These are phyloP conservation scores for Knufia petricola DNA, from an alignment of 2,329 filamentous ascomycete species.

Conservation along the genomic window DNA sequence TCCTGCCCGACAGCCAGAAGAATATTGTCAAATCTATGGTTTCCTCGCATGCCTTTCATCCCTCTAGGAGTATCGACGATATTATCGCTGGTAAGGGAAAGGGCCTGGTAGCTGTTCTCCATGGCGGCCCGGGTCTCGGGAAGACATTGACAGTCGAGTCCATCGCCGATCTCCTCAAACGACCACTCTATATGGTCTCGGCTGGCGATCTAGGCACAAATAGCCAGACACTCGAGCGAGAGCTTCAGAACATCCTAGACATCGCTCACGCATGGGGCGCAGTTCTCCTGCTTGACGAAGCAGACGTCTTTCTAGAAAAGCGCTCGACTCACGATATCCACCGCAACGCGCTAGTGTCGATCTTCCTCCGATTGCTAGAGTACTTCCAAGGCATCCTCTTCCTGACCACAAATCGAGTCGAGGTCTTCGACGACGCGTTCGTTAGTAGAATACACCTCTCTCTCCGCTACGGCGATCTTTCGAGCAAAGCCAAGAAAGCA, in stretches of 20 bases:
- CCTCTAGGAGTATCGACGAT: conserved; percentile 72
- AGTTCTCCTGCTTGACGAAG: conserved; percentile 75
- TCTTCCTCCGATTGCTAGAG: conserved; percentile 77
- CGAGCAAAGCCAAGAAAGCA: conserved; percentile 59
- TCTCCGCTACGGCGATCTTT: conserved; percentile 67
- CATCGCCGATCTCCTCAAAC: conserved; percentile 72
- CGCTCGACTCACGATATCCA: conserved; percentile 74
- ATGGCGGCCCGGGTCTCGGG: conserved; percentile 77
- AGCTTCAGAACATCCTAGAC: conserved; percentile 75
- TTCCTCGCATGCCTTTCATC: conserved; percentile 72
- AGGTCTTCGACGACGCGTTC: conserved; percentile 85
- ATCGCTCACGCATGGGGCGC: conserved; percentile 81
- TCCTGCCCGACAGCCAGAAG: conserved; percentile 56
- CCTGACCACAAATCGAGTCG: conserved; percentile 76
- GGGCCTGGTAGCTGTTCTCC: conserved; percentile 71
- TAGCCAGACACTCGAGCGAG: conserved; percentile 60
- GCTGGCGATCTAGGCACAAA: conserved; percentile 76
- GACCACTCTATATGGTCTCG: conserved; percentile 73
- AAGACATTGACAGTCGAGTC: conserved; percentile 83
- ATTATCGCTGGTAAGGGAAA: conserved; percentile 77
- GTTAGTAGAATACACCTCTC: conserved; percentile 70
- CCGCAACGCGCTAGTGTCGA: conserved; percentile 74
- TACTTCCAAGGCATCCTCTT: conserved; percentile 90
- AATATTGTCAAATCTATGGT: conserved; percentile 70
- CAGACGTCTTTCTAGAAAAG: conserved; percentile 74